Base-by-base conservation (phyloP, 2,329 filamentous ascomycete genomes). In the Lizonia empirigonia region DNA sequence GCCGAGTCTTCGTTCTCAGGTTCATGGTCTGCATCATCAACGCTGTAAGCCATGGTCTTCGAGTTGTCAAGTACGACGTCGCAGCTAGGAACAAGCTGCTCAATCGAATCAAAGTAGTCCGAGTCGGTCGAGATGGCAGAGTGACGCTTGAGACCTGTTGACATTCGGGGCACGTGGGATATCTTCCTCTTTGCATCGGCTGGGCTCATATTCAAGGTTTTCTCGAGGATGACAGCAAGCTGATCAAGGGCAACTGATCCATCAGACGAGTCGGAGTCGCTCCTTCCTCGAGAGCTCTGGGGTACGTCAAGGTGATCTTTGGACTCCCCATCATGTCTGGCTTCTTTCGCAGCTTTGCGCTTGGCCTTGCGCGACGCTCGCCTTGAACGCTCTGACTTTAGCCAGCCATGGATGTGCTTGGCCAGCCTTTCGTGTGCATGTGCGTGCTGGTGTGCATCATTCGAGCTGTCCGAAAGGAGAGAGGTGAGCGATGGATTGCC, bases 1-100 rank as follows among this genome's bases (percentile, higher is more conserved):
- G 74, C 73, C 12, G 72, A 71, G 18, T 78, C 76, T 5, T 76
- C 74, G 5, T 74, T 73, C 9, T 77, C 75, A 15, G 84, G 84
- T 4, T 76, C 74, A 12, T 75, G 71, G 9, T 77, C 75, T 9
- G 60, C 53, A 12, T 67, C 69, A 24, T 86, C 86, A 19, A 86
- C 85, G 12, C 78, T 81, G 68, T 94, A 96, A 41, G 86, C 85
- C 63, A 96, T 78, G 0, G 92, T 95, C 74, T 93, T 94, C 5
- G 90, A 89, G 67, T 97, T 97, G 74, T 97, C 93, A 16, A 97
- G 80, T 36, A 87, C 79, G 7, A 85, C 91, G 71, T 97, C 91
- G 60, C 92, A 95, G 58, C 84, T 85, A 1, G 93, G 93, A 1
- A 96, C 90, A n/a, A 89, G 74, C 15, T 85, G 80, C 56, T 96